These are phyloP conservation scores for Xerocomellus dryophilus DNA, from an alignment of 768 basidiomycete genomes.

Conservation along the genomic window DNA sequence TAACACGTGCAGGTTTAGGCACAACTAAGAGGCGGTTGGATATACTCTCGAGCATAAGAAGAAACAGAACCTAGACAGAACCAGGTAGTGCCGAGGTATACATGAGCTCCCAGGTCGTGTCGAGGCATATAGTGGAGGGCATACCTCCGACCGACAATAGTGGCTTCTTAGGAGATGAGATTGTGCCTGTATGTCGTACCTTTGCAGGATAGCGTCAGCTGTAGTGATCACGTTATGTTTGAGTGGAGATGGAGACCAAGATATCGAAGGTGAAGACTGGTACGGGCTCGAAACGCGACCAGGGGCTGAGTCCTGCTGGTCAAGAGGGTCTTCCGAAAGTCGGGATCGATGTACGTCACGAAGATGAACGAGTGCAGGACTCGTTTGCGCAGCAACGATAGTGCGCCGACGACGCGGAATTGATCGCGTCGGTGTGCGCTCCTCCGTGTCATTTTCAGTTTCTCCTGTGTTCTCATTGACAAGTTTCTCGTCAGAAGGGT, in stretches of 20 bases:
- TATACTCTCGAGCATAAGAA: slow-evolving; percentile 87
- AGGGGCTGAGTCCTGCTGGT: slow-evolving; percentile 53
- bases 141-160: slow-evolving; percentile 83
- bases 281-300: slow-evolving; percentile 44
- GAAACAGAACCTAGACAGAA: slow-evolving; percentile 66
- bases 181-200: slow-evolving; percentile 67
- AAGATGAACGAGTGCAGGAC: slow-evolving; percentile 66
- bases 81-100: neutral
- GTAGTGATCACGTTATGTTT: slow-evolving; percentile 43
- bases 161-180: slow-evolving; percentile 75
- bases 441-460: slow-evolving; percentile 13
- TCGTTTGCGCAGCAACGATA: slow-evolving; percentile 67
- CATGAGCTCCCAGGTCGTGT: neutral
- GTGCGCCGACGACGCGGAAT: slow-evolving; percentile 42
- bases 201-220: slow-evolving; percentile 59
- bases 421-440: slow-evolving; percentile 9
- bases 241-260: slow-evolving; percentile 43
- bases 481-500: slow-evolving; percentile 43
- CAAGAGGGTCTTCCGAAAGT: slow-evolving; percentile 72
- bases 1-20: slow-evolving; percentile 90
- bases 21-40: slow-evolving; percentile 88
- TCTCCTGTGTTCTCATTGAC: slow-evolving; percentile 26
- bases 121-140: slow-evolving; percentile 19
- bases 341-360: slow-evolving; percentile 50
- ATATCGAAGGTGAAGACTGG: slow-evolving; percentile 71